Percentiles rank a stretch among this genome's conserved stretches.
These are phyloP conservation scores for Candida koratica DNA, from an alignment of 805 yeast genomes.

Conservation along the genomic window DNA sequence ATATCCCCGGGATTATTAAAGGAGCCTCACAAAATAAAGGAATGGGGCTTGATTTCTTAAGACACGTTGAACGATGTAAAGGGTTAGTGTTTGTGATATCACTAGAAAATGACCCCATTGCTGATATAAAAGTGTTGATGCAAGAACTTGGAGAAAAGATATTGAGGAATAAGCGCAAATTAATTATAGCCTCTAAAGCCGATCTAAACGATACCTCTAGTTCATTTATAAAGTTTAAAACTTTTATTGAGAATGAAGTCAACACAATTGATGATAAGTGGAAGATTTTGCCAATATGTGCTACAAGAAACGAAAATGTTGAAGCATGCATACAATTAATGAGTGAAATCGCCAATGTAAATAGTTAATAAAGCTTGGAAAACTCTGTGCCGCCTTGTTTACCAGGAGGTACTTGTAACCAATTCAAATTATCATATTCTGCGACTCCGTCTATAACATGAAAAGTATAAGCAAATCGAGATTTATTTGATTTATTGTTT, in stretches of 20 bases:
- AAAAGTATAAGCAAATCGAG: conserved; percentile 75
- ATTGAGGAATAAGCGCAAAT: conserved; percentile 53
- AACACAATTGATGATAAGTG: conserved; percentile 35
- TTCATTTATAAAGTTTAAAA: conserved; percentile 44
- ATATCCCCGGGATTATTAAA: conserved; percentile 90
- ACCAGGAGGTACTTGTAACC: conserved; percentile 73
- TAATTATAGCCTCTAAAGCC: conserved; percentile 93
- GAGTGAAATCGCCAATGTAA: conserved; percentile 51
- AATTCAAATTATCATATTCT: conserved; percentile 60
- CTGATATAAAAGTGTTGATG: conserved; percentile 59
- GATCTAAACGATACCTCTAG: conserved; percentile 58
- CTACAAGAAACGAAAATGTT: conserved; percentile 65
- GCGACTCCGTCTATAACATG: conserved; percentile 69
- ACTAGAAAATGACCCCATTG: conserved; percentile 64
- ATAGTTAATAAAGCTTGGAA: conserved; percentile 37
- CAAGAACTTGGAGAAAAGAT: conserved; percentile 69
- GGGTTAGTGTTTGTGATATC: conserved; percentile 86
- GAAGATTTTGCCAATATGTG: conserved; percentile 84
- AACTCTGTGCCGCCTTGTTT: conserved; percentile 57
- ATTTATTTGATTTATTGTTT: conserved; percentile 47
- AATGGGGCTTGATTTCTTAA: conserved; percentile 86
- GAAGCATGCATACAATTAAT: conserved; percentile 66
- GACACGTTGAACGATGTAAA: conserved; percentile 89
- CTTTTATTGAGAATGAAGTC: conserved; percentile 31
- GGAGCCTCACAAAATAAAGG: conserved; percentile 87